These are phyloP conservation scores for Rhizophora apiculata DNA, from an alignment of 345 rosid species.

Conservation along the genomic window DNA sequence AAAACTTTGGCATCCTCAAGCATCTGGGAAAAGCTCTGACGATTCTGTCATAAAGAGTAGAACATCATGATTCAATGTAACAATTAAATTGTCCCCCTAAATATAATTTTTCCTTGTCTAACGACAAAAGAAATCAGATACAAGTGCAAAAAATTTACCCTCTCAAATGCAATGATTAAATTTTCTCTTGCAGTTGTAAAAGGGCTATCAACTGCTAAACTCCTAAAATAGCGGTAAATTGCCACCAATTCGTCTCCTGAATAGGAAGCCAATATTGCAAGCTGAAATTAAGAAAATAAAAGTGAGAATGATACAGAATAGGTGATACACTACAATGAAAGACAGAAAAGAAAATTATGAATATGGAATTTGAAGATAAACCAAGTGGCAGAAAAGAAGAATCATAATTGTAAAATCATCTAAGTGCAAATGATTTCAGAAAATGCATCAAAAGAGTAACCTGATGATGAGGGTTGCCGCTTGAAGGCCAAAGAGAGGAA, in stretches of 20 bases:
- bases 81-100: no score
- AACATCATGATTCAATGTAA: no score
- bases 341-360: constrained; percentile 2
- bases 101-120: no score
- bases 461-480: constrained; percentile 98
- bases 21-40: constrained; percentile 63
- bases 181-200: constrained; percentile 95
- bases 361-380: background rate
- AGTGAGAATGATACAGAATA: no score
- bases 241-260: constrained; percentile 77
- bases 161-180: constrained; percentile 90
- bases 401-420: background rate
- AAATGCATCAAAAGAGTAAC: constrained; percentile 23
- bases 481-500: constrained; percentile 76
- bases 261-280: constrained; percentile 89
- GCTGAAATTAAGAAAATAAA: constrained; percentile 40
- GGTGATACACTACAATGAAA: constrained; percentile 7
- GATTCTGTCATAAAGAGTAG: constrained; percentile 41
- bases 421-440: no score
- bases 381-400: no score
- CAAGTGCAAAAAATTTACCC: constrained; percentile 39
- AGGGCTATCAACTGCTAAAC: constrained; percentile 88
- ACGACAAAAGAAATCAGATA: background rate
- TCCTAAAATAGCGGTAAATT: constrained; percentile 82
- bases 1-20: constrained; percentile 33